Evolutionary conservation across 2,329 filamentous ascomycete genomes (phyloP).

Genomic region (Pseudonectria foliicola): DNA sequence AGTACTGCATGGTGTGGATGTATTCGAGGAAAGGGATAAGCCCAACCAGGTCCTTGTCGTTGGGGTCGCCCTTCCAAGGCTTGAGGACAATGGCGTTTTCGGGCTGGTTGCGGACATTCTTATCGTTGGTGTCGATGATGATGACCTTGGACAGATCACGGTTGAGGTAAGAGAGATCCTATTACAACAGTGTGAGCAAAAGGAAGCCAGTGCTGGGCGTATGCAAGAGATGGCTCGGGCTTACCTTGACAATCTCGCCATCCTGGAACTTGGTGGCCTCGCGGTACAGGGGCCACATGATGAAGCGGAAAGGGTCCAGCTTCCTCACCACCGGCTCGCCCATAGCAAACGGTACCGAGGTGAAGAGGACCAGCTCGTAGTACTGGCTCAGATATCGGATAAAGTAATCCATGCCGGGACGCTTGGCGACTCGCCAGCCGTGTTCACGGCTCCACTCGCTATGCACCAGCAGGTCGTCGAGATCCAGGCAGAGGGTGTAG

Average conservation of each 20-base stretch:
- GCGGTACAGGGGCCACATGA: slow-evolving; percentile 89
- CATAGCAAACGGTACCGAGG: slow-evolving; percentile 73
- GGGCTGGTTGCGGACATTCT: slow-evolving; percentile 83
- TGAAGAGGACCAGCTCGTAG: slow-evolving; percentile 96
- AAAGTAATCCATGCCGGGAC: slow-evolving; percentile 95
- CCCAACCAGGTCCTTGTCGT: slow-evolving; percentile 79
- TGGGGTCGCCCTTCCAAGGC: slow-evolving; percentile 78
- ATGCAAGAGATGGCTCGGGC: too few species aligned
- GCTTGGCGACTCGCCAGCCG: slow-evolving; percentile 91
- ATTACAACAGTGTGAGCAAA: slow-evolving; percentile 29
- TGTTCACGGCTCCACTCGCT: slow-evolving; percentile 92
- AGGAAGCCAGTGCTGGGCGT: neutral
- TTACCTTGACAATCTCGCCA: slow-evolving; percentile 90
- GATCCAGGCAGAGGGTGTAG: slow-evolving; percentile 84
- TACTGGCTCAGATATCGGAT: slow-evolving; percentile 94
- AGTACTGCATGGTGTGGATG: slow-evolving; percentile 85
- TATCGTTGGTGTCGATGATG: slow-evolving; percentile 78
- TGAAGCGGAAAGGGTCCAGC: slow-evolving; percentile 88
- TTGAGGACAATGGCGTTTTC: slow-evolving; percentile 90
- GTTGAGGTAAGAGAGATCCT: slow-evolving; percentile 98
- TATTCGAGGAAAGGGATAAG: slow-evolving; percentile 97
- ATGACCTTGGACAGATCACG: slow-evolving; percentile 93
- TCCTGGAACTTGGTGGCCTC: slow-evolving; percentile 97
- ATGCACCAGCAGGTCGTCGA: slow-evolving; percentile 91
- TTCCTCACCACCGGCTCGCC: slow-evolving; percentile 87